Evolutionary conservation across 2,329 filamentous ascomycete genomes (phyloP), one percentile per base, ranked within the genome.

Genomic region (Eutypella sp.): DNA sequence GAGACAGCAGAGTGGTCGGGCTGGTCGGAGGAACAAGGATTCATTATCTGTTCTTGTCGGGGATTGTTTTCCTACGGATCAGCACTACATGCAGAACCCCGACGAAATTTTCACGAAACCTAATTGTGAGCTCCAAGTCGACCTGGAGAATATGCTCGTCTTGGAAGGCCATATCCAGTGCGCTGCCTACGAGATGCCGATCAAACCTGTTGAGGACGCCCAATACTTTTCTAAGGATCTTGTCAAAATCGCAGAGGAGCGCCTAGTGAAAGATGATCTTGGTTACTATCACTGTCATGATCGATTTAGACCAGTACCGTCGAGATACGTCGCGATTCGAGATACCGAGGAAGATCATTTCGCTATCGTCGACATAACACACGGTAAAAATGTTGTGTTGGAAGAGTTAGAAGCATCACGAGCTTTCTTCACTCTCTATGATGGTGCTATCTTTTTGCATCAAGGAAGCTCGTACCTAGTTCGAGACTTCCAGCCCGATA

Each of bases 61-160:
- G 2, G 91, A 96, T 60, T 83, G 83, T 52, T 96, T 93, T 54
- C 84, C 91, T 3, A 89, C 89, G 0, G 93, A 99, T 62, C 93
- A 99, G 62, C 84, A 95, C 62, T 99, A 95, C 66, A 99, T 99
- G 93, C 82, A 88, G 50, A 95, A 97, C 53, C 93, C 93, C 0
- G 85, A 93, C 50, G 89, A 96, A 64, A 85, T 99, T 20, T 92
- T 97, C 66, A 93, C 87, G 0, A 89, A 89, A 57, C 90, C 91
- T 0, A 96, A 96, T 53, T 87, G 84, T 54, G 87, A 89, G 63
- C 72, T 97, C 2, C 90, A 93, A 60, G 87, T 97, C 4, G 93
- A 99, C 61, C 71, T 99, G n/a, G 77, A 85, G 39, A 97, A 96
- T 55, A 82, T 96, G 72, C 79, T 97, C 4, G 85, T 96, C 5